Evolutionary conservation across 345 rosid species (phyloP).

Genomic region (Kandelia obovata): DNA sequence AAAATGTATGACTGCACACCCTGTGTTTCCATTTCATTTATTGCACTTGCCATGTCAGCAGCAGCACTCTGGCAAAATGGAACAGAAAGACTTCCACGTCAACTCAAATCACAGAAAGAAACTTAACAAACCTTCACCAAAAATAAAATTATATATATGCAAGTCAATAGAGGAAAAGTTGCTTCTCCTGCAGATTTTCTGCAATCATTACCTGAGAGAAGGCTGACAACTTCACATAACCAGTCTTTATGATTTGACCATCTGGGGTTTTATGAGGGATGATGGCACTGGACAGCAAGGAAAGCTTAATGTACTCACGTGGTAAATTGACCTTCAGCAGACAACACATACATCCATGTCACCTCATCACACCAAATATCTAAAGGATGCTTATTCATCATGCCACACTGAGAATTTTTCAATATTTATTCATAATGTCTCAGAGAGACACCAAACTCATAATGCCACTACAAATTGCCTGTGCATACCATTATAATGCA

Average conservation of each 20-base stretch:
- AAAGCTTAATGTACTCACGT: conserved; percentile 72
- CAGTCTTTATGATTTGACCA: conserved; percentile 63
- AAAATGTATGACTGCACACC: conserved; percentile 78
- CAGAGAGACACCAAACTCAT: not conserved
- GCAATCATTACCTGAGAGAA: conserved; percentile 67
- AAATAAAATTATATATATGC: not conserved
- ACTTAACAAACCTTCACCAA: not conserved
- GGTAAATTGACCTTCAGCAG: conserved; percentile 62
- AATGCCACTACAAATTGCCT: not conserved
- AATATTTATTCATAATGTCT: too few relatives aligned
- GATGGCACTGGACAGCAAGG: conserved; percentile 74
- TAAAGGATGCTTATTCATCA: too few relatives aligned
- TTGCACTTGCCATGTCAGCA: conserved; percentile 58
- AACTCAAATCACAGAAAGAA: not conserved
- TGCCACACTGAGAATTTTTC: too few relatives aligned
- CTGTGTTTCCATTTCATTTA: conserved; percentile 68
- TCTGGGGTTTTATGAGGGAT: conserved; percentile 71
- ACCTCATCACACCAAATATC: not conserved
- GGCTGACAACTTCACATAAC: conserved; percentile 66
- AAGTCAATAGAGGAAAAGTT: not conserved
- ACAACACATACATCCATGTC: conserved; percentile 8
- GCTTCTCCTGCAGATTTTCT: not conserved
- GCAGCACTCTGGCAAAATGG: conserved; percentile 66
- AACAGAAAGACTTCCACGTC: conserved; percentile 5
- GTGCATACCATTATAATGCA: not conserved